Evolutionary conservation across 352 stramenopile species (phyloP).

Genomic region (Elongisporangium undulatum): DNA sequence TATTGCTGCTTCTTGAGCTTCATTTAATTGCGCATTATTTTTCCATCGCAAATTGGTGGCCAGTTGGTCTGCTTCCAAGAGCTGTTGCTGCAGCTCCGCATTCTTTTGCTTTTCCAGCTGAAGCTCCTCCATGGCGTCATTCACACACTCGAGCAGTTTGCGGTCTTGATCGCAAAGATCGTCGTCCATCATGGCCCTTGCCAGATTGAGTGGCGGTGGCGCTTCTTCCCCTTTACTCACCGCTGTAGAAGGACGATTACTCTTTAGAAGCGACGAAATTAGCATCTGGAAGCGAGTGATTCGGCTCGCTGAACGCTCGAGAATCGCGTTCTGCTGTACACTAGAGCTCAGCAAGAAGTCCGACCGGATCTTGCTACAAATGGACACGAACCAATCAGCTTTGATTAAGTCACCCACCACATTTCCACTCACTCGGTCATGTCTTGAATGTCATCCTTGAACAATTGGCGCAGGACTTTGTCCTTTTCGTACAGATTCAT

Average conservation of each 20-base stretch:
- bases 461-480: conserved; percentile 45
- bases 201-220: background rate
- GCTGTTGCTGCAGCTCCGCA: conserved; percentile 24
- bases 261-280: conserved; percentile 23
- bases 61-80: conserved; percentile 43
- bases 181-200: conserved; percentile 18
- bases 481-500: conserved; percentile 57
- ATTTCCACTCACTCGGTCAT: conserved; percentile 38
- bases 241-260: background rate
- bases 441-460: conserved; percentile 45
- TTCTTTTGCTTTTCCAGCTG: conserved; percentile 23
- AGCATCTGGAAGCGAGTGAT: conserved; percentile 60
- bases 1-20: conserved; percentile 28
- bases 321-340: conserved; percentile 53
- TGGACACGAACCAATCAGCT: background rate
- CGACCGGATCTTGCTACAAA: conserved; percentile 39
- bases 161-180: conserved; percentile 61
- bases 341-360: conserved; percentile 45
- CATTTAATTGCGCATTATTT: conserved; percentile 43
- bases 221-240: background rate
- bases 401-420: background rate
- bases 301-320: conserved; percentile 45
- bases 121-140: conserved; percentile 51
- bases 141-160: conserved; percentile 50
- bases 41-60: conserved; percentile 47